A percentile compares a stretch with the other conserved stretches of the same genome.
Evolutionary conservation across 164 flowering plant species (phyloP).

Genomic region (Cinnamomum chago): DNA sequence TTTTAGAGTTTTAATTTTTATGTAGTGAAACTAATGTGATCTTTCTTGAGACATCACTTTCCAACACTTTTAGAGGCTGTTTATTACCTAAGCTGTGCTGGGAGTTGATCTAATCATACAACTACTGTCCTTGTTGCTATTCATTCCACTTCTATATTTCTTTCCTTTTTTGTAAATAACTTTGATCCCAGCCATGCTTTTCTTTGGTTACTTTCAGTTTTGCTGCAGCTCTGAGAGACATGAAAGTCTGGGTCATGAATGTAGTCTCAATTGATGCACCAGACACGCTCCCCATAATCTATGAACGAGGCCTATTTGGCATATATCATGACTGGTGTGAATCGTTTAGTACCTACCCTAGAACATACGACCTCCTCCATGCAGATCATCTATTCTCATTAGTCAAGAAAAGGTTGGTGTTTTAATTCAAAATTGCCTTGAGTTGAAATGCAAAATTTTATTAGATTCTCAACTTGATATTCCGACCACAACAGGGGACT

Average conservation of each 20-base stretch:
- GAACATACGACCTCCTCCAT: conserved; percentile 93
- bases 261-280: conserved; percentile 78
- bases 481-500: no score
- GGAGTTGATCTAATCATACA: background rate
- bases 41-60: background rate
- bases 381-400: conserved; percentile 94
- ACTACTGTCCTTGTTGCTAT: background rate
- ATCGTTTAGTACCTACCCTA: conserved; percentile 90
- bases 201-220: conserved; percentile 44
- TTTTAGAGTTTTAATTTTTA: background rate
- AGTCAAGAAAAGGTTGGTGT: conserved; percentile 52
- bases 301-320: conserved; percentile 90
- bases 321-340: conserved; percentile 98
- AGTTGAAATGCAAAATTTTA: background rate
- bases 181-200: background rate
- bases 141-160: background rate
- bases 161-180: background rate
- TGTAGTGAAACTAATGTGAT: background rate
- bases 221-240: conserved; percentile 82
- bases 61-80: background rate
- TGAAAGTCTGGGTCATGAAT: conserved; percentile 94
- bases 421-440: background rate
- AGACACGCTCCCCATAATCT: conserved; percentile 90
- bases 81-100: background rate
- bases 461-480: background rate